Percentiles rank a stretch among this genome's conserved stretches.
Evolutionary conservation across 2,329 filamentous ascomycete genomes (phyloP).

Genomic region (Colletotrichum noveboracense): DNA sequence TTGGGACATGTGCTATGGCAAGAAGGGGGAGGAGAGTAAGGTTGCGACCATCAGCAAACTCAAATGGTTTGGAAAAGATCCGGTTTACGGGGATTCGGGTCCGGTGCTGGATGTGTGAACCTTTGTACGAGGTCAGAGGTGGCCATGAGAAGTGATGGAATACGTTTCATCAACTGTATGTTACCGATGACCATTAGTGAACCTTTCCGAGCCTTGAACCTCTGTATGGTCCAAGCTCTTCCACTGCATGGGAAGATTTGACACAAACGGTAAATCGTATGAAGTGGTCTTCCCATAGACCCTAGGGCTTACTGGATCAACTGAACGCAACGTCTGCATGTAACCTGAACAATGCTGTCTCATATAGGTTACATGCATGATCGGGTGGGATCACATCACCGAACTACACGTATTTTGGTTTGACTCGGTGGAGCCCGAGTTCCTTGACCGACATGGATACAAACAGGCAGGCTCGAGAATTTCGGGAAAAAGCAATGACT

Average conservation of each 20-base stretch:
- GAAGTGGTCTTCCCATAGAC: not conserved
- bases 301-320: not conserved
- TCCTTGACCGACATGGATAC: not conserved
- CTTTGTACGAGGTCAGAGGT: not conserved
- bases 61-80: constrained; percentile 24
- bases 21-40: constrained; percentile 58
- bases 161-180: not conserved
- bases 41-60: constrained; percentile 27
- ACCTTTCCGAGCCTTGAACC: not conserved
- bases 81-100: constrained; percentile 23
- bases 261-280: not conserved
- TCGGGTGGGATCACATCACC: not conserved
- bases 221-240: not conserved
- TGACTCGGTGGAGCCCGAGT: not conserved
- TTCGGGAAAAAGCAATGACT: not conserved
- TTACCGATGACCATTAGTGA: not conserved
- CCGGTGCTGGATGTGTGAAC: not conserved
- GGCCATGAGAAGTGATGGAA: not conserved
- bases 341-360: not conserved
- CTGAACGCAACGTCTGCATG: not conserved
- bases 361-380: not conserved
- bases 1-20: constrained; percentile 79
- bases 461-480: not conserved
- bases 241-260: not conserved
- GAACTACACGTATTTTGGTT: not conserved